Percentiles rank a stretch among this genome's conserved stretches.
phyloP scores from a whole-genome alignment of 495 filamentous ascomycete species.

The Aspergillus panamensis region DNA sequence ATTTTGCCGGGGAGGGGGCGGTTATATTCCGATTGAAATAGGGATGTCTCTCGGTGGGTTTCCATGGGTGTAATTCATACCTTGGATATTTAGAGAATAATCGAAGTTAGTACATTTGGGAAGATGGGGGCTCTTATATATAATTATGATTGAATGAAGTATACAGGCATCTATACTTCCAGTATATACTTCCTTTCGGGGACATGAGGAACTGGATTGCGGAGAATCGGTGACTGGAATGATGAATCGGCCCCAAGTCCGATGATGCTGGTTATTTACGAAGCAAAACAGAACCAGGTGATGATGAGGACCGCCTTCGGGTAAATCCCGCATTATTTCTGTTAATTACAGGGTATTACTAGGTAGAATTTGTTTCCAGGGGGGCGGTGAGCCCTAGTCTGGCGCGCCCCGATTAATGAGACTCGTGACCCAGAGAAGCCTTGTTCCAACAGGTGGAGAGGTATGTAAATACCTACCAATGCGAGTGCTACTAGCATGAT shows the following conservation, averaged over 20 bases:
- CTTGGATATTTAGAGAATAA: no score
- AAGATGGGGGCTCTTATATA: no score
- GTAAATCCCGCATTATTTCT: neutral
- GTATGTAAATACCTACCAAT: constrained; percentile 7
- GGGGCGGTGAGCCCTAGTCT: constrained; percentile 16
- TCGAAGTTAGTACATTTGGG: no score
- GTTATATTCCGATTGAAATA: neutral
- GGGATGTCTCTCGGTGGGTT: neutral
- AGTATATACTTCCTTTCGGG: no score
- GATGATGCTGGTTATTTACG: constrained; percentile 11
- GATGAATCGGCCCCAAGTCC: constrained; percentile 10
- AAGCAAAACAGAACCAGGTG: neutral
- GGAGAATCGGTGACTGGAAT: constrained; percentile 2
- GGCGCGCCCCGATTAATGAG: neutral
- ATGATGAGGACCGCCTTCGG: neutral
- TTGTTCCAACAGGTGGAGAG: neutral
- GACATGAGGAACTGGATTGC: no score
- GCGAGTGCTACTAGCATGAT: constrained; percentile 13
- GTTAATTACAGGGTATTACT: neutral
- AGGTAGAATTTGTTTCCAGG: constrained; percentile 5
- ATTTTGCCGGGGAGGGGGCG: neutral
- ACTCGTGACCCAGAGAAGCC: constrained; percentile 3
- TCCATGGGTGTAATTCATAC: neutral
- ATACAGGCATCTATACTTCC: no score
- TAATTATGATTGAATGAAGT: no score